phyloP scores from a whole-genome alignment of 106 monocot genomes.

The Dendrobium officinale region DNA sequence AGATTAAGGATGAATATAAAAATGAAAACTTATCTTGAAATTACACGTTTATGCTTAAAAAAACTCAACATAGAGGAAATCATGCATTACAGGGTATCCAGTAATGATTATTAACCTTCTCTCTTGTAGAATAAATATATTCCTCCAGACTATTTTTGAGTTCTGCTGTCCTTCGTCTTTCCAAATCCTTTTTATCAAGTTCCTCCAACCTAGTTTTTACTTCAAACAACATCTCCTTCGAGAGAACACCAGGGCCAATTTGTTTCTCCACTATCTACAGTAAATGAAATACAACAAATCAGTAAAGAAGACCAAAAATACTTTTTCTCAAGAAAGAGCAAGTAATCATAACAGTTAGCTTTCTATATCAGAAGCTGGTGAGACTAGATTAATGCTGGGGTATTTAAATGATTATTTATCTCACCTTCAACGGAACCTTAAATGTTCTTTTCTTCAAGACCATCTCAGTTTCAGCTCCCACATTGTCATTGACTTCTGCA shows the following conservation, averaged over 20 bases:
- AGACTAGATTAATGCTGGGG: neutral
- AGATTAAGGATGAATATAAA: neutral
- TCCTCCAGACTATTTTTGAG: slow-evolving; percentile 92
- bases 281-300: slow-evolving; percentile 1
- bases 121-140: slow-evolving; percentile 89
- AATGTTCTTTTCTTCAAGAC: slow-evolving; percentile 88
- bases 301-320: neutral
- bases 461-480: slow-evolving; percentile 53
- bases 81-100: neutral
- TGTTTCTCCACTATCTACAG: slow-evolving; percentile 72
- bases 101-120: slow-evolving; percentile 51
- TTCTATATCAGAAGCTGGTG: neutral
- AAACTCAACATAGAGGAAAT: neutral
- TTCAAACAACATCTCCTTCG: slow-evolving; percentile 61
- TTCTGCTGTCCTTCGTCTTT: slow-evolving; percentile 86
- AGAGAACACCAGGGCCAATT: slow-evolving; percentile 64
- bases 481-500: slow-evolving; percentile 26
- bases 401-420: slow-evolving; percentile 2
- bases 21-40: neutral
- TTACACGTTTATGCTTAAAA: neutral
- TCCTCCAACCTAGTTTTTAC: slow-evolving; percentile 74
- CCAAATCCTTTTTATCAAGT: slow-evolving; percentile 76
- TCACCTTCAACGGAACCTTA: slow-evolving; percentile 86
- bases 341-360: neutral
- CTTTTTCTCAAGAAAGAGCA: neutral